phyloP scores from a whole-genome alignment of 768 basidiomycete species.

The Mycena epipterygia region DNA sequence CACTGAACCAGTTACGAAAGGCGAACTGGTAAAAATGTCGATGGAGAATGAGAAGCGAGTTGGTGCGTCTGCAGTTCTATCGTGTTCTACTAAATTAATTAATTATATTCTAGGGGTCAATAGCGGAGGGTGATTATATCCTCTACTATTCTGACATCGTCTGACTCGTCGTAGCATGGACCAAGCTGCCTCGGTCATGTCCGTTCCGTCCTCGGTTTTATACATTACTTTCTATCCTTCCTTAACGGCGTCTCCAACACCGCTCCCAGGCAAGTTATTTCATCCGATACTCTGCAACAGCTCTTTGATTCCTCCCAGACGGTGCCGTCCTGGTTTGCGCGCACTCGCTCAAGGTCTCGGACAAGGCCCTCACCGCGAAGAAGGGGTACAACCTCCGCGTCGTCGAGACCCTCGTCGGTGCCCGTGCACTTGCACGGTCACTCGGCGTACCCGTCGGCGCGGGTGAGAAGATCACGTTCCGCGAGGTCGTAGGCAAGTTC shows the following conservation, averaged over 20 bases:
- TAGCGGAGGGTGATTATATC: constrained; percentile 73
- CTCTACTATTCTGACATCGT: not conserved
- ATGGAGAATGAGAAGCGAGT: constrained; percentile 90
- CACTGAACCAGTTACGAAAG: constrained; percentile 63
- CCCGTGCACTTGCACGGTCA: constrained; percentile 75
- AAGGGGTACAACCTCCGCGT: constrained; percentile 90
- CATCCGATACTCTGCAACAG: not conserved
- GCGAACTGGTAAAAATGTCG: constrained; percentile 81
- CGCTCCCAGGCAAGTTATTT: constrained; percentile 56
- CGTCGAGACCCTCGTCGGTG: constrained; percentile 89
- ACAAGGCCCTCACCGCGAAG: constrained; percentile 84
- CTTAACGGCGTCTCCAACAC: constrained; percentile 75
- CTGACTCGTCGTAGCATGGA: constrained; percentile 73
- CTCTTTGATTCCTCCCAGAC: constrained; percentile 9
- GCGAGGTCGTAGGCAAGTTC: constrained; percentile 75
- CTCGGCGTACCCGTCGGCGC: constrained; percentile 61
- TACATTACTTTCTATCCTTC: constrained; percentile 88
- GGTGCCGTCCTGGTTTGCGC: constrained; percentile 79
- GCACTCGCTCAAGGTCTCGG: constrained; percentile 87
- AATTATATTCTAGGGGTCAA: constrained; percentile 63
- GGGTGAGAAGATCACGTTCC: constrained; percentile 70
- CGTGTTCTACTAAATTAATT: not conserved
- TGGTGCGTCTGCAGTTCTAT: constrained; percentile 41
- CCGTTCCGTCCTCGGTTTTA: constrained; percentile 75
- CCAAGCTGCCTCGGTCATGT: constrained; percentile 91